phyloP scores from a whole-genome alignment of 2,329 filamentous ascomycete genomes.

The Podosphaera xanthii region DNA sequence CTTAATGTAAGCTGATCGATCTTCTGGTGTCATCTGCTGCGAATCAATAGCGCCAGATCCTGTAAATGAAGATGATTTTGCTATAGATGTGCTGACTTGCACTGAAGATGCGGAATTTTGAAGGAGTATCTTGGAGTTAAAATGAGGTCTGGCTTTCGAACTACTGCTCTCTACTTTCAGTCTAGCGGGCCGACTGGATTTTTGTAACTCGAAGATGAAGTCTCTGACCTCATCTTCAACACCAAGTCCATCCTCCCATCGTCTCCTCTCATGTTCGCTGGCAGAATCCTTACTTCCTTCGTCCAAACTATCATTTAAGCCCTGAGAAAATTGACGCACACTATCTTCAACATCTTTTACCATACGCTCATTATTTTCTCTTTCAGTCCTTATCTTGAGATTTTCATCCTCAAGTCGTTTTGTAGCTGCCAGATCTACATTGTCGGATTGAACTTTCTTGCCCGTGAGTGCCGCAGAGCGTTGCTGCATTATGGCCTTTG shows the following conservation, averaged over 20 bases:
- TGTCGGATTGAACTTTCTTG: constrained; percentile 43
- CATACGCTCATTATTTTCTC: constrained; percentile 90
- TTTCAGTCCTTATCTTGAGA: constrained; percentile 57
- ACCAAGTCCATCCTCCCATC: constrained; percentile 89
- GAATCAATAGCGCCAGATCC: constrained; percentile 45
- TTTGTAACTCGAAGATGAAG: constrained; percentile 91
- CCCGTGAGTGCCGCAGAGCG: constrained; percentile 81
- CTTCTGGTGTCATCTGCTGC: constrained; percentile 74
- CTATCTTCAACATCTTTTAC: constrained; percentile 92
- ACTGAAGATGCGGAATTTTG: constrained; percentile 17
- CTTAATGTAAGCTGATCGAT: constrained; percentile 86
- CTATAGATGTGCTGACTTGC: constrained; percentile 17
- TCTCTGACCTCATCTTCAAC: constrained; percentile 94
- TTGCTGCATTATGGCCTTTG: constrained; percentile 97
- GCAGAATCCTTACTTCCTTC: constrained; percentile 53
- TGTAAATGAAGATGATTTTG: constrained; percentile 25
- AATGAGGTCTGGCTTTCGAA: constrained; percentile 11
- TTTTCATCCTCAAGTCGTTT: constrained; percentile 78
- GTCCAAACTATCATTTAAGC: constrained; percentile 71
- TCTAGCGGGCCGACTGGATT: constrained; percentile 56
- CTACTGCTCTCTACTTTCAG: constrained; percentile 34
- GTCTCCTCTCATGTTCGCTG: constrained; percentile 70
- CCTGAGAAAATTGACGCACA: constrained; percentile 64
- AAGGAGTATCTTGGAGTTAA: constrained; percentile 21
- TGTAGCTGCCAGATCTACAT: constrained; percentile 57